Evolutionary conservation across 2,329 filamentous ascomycete genomes (phyloP), one percentile per base, ranked within the genome.

Genomic region (Phialophora tarda): DNA sequence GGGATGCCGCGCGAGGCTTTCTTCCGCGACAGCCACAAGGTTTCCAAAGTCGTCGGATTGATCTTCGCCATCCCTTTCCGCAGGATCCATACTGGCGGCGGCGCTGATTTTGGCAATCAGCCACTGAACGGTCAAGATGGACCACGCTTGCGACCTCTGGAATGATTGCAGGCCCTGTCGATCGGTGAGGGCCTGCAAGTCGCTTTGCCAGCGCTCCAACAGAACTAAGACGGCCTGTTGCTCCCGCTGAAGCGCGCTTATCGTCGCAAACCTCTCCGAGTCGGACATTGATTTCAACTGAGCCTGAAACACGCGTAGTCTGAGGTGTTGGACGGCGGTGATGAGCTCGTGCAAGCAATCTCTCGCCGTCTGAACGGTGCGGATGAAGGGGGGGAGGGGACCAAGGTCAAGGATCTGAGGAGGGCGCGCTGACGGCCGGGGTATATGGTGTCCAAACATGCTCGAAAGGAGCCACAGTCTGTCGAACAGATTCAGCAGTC

Each of bases 401-500:
- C 4, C n/a, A 21, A 28, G 30, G 17, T 4, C 10, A 48, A 28
- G 28, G 10, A 38, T n/a, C 23, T 21, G 26, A 2, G 58, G 34
- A 38, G 26, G 12, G 0, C 48, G 24, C 28, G n/a, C 12, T 23
- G 47, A 51, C 14, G 47, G 58, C 4, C 26, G 26, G 12, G 58
- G 41, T 17, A 51, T 28, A 14, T 24, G 44, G 14, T 26, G 21
- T 11, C 58, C 58, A 24, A 60, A 60, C 58, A 60, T 60, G 21
- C 30, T 60, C 50, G 58, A 21, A 8, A 60, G 58, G 4, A 60
- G 58, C 58, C 58, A 60, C 21, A 60, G 58, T 51, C 58, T 44
- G 21, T 60, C 47, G 47, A 60, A 60, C 26, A 26, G n/a, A 23
- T 53, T 60, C 26, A 38, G 4, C 21, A 60, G 11, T 10, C 17